Base-by-base conservation (phyloP, 2,329 filamentous ascomycete genomes). In the Macrophomina pseudophaseolina region DNA sequence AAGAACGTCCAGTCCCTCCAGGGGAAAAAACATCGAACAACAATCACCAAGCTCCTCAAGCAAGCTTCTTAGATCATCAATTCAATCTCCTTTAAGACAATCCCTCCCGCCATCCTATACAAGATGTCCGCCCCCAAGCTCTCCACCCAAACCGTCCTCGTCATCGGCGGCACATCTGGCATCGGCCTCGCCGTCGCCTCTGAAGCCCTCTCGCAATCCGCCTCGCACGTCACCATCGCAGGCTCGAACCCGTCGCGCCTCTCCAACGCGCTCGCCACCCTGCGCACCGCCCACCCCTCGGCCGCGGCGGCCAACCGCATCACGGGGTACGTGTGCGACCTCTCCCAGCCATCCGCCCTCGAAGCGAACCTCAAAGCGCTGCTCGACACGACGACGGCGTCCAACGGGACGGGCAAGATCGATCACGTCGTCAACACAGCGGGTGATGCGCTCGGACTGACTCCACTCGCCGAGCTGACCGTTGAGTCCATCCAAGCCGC, bases 111-210 rank as follows among this genome's bases (percentile, higher is more conserved):
- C 18, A 52, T 4, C 49, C 46, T 30, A 49, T 6, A 16, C 30
- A 54, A n/a, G 18, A 54, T 35, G 56, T 82, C 81, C 70, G 76
- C 74, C 64, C 82, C 83, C 70, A 85, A 85, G 72, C 82, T 86
- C 35, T 69, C 75, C 16, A 74, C 73, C 70, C 73, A 77, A 35
- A 80, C 79, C 68, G 75, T 89, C 70, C 83, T 91, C 46, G 77
- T 91, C 71, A 81, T 91, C 54, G 89, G 89, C 49, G 89, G 87
- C 48, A 86, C 86, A 1, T 83, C 84, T 18, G 89, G 89, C 58
- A 88, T 91, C 49, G 89, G 88, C 40, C 87, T 83, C 69, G 82
- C 79, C 65, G 85, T 88, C 12, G 88, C 88, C 60, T 84, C 88
- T 79, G 84, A 82, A 1, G 79, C 81, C 14, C 73, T 90, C 48